Base-by-base conservation (phyloP, 768 basidiomycete species). In the Leccinum olivaceopallidum region DNA sequence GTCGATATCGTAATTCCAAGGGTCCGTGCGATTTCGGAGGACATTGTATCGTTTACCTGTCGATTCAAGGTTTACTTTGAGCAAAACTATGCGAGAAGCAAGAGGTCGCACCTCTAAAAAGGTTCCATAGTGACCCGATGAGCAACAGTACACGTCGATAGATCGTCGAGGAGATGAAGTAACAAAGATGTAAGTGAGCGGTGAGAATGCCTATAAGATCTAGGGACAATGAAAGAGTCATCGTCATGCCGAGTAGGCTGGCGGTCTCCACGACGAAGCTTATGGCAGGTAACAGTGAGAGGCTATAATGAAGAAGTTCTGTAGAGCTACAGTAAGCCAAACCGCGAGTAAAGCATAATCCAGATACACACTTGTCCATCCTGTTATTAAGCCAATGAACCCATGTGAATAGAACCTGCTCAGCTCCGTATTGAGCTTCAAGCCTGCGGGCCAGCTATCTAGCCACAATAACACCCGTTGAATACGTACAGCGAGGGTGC, bases 361-460 rank as follows among this genome's bases (percentile, higher is more conserved):
- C n/a, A 9, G 16, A 47, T 24, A 79, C 89, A 52, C 59, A 95
- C 95, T 75, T 6, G 81, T 85, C 93, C 94, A 98, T 3, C 83
- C 66, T 1, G 78, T 79, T 16, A 92, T 82, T 14, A 92, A 63
- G 26, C 81, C 81, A 3, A 88, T 78, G 54, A 97, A 87, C 0
- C 83, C 80, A 60, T 86, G 81, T n/a, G 88, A 85, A 67, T 93
- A 90, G 70, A 97, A 90, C 26, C 80, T 78, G 65, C 93, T 92
- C n/a, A 99, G 81, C 66, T 98, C 92, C 0, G 93, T 92, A 69
- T 98, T 98, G 56, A 99, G 86, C 74, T 99, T 99, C 44, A 99
- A 77, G 1, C 97, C 96, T 2, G 88, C 94, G 0, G 96, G 96
- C 96, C 96, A 98, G 61, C 90, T 85, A 71, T 97, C 90, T 13